phyloP scores from a whole-genome alignment of 2,329 filamentous ascomycete species.

The Claviceps quebecensis region DNA sequence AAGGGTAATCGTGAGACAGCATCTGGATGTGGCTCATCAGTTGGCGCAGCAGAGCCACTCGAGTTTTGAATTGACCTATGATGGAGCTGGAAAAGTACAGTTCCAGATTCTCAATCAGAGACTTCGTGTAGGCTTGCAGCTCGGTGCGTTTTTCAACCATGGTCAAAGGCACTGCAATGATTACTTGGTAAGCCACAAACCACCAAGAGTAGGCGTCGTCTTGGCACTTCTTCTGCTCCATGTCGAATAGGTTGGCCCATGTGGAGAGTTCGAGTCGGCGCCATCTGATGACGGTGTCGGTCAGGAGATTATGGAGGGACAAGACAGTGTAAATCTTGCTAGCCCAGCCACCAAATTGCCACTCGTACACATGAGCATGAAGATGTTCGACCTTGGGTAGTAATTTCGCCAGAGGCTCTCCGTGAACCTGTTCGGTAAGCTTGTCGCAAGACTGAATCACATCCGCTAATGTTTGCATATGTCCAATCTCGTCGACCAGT shows the following conservation, averaged over 20 bases:
- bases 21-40: conserved; percentile 51
- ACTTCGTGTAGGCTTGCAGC: conserved; percentile 48
- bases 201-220: conserved; percentile 83
- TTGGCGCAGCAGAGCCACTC: conserved; percentile 56
- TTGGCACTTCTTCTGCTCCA: conserved; percentile 62
- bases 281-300: conserved; percentile 74
- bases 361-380: conserved; percentile 75
- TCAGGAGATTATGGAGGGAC: conserved; percentile 61
- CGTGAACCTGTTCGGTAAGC: conserved; percentile 60
- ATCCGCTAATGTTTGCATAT: conserved; percentile 66
- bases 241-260: conserved; percentile 79
- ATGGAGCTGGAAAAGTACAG: conserved; percentile 67
- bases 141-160: conserved; percentile 45
- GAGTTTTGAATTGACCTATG: conserved; percentile 63
- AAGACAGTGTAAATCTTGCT: conserved; percentile 63
- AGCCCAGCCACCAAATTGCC: conserved; percentile 77
- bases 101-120: conserved; percentile 62
- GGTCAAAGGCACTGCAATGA: conserved; percentile 61
- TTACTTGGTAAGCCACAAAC: conserved; percentile 87
- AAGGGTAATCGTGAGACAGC: conserved; percentile 43
- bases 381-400: conserved; percentile 80
- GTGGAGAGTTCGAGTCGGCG: conserved; percentile 80
- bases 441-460: conserved; percentile 63
- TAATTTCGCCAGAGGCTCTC: conserved; percentile 74
- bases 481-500: conserved; percentile 48